Base-by-base conservation (phyloP, 1,139 yeast genomes). In the Protomyces inouyei region DNA sequence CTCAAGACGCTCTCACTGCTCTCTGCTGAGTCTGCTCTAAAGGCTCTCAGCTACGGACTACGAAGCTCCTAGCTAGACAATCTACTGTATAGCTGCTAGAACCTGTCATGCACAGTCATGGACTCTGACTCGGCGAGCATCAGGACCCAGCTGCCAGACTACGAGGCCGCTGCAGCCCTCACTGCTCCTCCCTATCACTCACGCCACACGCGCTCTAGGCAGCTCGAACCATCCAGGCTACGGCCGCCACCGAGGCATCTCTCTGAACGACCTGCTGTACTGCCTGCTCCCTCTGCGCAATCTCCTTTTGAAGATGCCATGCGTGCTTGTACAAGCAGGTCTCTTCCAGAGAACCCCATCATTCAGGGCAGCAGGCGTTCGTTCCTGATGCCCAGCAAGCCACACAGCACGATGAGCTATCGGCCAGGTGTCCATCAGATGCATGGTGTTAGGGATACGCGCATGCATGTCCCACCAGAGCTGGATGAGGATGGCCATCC, bases 391-490 rank as follows among this genome's bases (percentile, higher is more conserved):
- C 23, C 48, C 2, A 21, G 23, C 12, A 37, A n/a, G 16, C 18
- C 16, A 4, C 43, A 37, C 16, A 37, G 9, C 14, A 6, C 4
- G 0, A 38, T 38, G n/a, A 21, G 48, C 18, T 18, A n/a, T n/a
- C 48, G 48, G 12, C 48, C 48, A 10, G 48, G 48, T 23, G 48
- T 43, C 1, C 61, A 57, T 57, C 55, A 51, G 14, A 6, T 57
- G 6, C 61, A 57, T 18, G 55, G 55, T 16, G 48, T 57, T 18
- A 25, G 36, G 12, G 61, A 57, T 37, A 28, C 21, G 23, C 46
- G 61, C 9, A 57, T 57, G 61, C 61, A 57, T 51, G 55, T 54
- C 1, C 37, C 18, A 16, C 61, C 61, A 6, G 51, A 37, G 25
- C 14, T 57, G 51, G 61, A 57, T 16, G 55, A 57, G 18, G 46